A percentile compares a stretch with the other conserved stretches of the same genome.
Conservation (phyloP, 345 rosid genomes). For the Sonneratia caseolaris region DNA sequence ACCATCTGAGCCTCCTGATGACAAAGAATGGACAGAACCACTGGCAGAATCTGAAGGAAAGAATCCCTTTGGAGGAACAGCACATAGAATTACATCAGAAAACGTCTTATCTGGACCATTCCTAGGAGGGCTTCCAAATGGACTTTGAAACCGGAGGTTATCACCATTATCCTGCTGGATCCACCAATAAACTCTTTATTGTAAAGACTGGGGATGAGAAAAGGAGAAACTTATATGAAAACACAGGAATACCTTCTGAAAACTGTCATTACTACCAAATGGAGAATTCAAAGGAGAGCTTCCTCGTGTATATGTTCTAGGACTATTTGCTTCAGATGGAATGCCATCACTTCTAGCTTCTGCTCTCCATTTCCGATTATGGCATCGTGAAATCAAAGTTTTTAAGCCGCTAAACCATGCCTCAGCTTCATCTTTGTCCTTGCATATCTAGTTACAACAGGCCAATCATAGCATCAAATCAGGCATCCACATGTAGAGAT, state of each 20-base stretch:
- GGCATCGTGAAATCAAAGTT: constrained; percentile 56
- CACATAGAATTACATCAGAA: constrained; percentile 66
- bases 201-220: background rate
- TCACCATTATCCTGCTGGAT: constrained; percentile 63
- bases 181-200: constrained; percentile 10
- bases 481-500: constrained; percentile 8
- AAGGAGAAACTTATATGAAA: constrained; percentile 4
- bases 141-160: constrained; percentile 74
- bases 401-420: constrained; percentile 77
- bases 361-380: constrained; percentile 49
- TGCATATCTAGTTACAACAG: constrained; percentile 46
- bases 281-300: constrained; percentile 86
- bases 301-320: constrained; percentile 77
- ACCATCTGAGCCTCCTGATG: constrained; percentile 93
- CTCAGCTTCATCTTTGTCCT: constrained; percentile 82
- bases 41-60: constrained; percentile 79
- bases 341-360: constrained; percentile 71
- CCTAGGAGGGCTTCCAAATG: constrained; percentile 94
- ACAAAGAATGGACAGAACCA: constrained; percentile 78
- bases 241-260: constrained; percentile 60
- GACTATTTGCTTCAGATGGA: constrained; percentile 76
- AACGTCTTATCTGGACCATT: constrained; percentile 76
- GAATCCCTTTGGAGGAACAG: constrained; percentile 80
- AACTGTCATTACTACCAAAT: constrained; percentile 80
- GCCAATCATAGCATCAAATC: constrained; percentile 7